phyloP scores from a whole-genome alignment of 768 basidiomycete genomes.

The Russula abietina region DNA sequence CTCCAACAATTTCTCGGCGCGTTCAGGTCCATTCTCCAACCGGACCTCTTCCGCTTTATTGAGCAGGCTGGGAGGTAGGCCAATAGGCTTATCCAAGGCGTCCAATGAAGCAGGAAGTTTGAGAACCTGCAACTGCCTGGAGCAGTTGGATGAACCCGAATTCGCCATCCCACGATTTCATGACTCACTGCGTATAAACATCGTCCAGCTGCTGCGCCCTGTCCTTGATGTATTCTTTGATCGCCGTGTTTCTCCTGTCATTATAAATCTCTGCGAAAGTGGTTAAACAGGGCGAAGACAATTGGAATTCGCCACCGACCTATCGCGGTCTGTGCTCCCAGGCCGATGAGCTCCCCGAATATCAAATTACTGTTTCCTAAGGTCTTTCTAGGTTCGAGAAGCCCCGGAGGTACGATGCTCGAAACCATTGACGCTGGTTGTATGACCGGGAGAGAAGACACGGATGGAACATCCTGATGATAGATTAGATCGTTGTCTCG shows the following conservation, averaged over 20 bases:
- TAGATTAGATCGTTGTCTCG: slow-evolving; percentile 96
- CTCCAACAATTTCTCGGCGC: slow-evolving; percentile 65
- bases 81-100: slow-evolving; percentile 79
- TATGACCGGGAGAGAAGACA: slow-evolving; percentile 60
- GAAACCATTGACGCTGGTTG: slow-evolving; percentile 61
- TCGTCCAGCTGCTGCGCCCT: slow-evolving; percentile 59
- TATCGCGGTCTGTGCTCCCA: slow-evolving; percentile 85
- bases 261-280: slow-evolving; percentile 67
- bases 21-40: slow-evolving; percentile 64
- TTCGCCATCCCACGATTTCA: not conserved
- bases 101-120: slow-evolving; percentile 85
- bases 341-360: slow-evolving; percentile 71
- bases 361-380: slow-evolving; percentile 52
- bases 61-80: slow-evolving; percentile 82
- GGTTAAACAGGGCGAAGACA: not conserved
- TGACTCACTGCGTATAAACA: slow-evolving; percentile 47
- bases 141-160: not conserved
- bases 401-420: slow-evolving; percentile 46
- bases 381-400: slow-evolving; percentile 52
- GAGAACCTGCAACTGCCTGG: slow-evolving; percentile 58
- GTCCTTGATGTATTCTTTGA: slow-evolving; percentile 61
- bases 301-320: slow-evolving; percentile 44
- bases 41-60: slow-evolving; percentile 83
- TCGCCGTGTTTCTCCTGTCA: slow-evolving; percentile 64
- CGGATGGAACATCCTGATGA: slow-evolving; percentile 76